Conservation (phyloP, 306 rosid genomes). For the Adenanthera pavonina region DNA sequence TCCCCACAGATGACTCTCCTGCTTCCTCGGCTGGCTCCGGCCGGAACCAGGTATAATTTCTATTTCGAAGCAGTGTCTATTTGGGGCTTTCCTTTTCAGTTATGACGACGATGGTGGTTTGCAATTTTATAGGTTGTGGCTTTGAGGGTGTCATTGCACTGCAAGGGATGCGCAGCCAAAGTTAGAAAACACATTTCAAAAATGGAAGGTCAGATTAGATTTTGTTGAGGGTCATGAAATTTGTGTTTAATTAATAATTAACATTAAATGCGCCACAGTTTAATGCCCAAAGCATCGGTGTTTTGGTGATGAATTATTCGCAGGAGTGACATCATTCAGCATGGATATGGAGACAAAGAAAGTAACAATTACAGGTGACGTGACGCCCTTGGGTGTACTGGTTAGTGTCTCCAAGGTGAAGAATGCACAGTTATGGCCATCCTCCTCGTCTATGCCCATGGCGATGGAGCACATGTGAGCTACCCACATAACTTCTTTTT, state of each 20-base stretch:
- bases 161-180: conserved; percentile 79
- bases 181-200: conserved; percentile 70
- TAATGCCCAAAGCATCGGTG: not conserved
- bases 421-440: conserved; percentile 75
- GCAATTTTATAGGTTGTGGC: conserved; percentile 57
- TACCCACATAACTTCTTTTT: not conserved
- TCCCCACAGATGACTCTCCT: conserved; percentile 34
- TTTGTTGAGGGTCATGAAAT: not conserved
- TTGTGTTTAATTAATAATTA: not conserved
- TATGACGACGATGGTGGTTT: not conserved
- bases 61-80: too few species aligned
- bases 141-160: conserved; percentile 71
- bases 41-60: conserved; percentile 51
- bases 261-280: not conserved
- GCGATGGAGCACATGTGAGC: not conserved
- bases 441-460: conserved; percentile 22
- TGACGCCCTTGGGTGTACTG: conserved; percentile 64
- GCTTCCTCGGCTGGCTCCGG: conserved; percentile 43
- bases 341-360: conserved; percentile 69
- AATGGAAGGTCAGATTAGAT: conserved; percentile 72
- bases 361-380: conserved; percentile 68
- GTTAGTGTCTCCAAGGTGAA: conserved; percentile 80
- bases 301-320: not conserved
- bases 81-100: too few species aligned
- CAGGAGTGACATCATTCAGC: conserved; percentile 80